Percentiles rank a stretch among this genome's conserved stretches.
Evolutionary conservation across 139 green algal genomes (phyloP).

Genomic region (Monoraphidium neglectum): DNA sequence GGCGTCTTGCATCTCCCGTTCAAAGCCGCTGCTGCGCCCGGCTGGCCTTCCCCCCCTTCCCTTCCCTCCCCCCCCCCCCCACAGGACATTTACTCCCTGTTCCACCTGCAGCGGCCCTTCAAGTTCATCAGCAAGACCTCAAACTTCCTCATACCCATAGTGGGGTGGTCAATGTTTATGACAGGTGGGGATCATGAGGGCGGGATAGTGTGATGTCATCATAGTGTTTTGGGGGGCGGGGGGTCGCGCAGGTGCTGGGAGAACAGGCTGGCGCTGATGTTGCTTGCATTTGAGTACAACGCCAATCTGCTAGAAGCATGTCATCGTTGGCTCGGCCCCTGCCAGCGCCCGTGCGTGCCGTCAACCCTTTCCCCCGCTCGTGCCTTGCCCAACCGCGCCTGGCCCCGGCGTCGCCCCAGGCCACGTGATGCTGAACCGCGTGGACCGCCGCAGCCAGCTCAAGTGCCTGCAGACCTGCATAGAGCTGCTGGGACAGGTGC

Average conservation of each 20-base stretch:
- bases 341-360: too few species aligned
- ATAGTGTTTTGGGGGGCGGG: too few species aligned
- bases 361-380: too few species aligned
- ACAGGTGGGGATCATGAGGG: slow-evolving; percentile 64
- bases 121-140: slow-evolving; percentile 98
- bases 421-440: slow-evolving; percentile 89
- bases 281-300: too few species aligned
- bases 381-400: not conserved
- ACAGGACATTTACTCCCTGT: slow-evolving; percentile 93
- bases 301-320: too few species aligned
- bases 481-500: slow-evolving; percentile 62
- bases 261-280: too few species aligned
- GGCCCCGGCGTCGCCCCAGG: slow-evolving; percentile 47
- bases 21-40: too few species aligned
- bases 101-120: slow-evolving; percentile 87
- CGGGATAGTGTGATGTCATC: too few species aligned
- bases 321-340: too few species aligned
- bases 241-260: too few species aligned
- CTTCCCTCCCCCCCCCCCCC: not conserved
- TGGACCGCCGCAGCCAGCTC: slow-evolving; percentile 88
- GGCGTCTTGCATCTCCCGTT: not conserved
- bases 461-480: slow-evolving; percentile 87
- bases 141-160: slow-evolving; percentile 97
- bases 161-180: slow-evolving; percentile 98
- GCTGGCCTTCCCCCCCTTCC: not conserved